These are phyloP conservation scores for Thuja plicata DNA, from an alignment of 83 land plant genomes.

Conservation along the genomic window DNA sequence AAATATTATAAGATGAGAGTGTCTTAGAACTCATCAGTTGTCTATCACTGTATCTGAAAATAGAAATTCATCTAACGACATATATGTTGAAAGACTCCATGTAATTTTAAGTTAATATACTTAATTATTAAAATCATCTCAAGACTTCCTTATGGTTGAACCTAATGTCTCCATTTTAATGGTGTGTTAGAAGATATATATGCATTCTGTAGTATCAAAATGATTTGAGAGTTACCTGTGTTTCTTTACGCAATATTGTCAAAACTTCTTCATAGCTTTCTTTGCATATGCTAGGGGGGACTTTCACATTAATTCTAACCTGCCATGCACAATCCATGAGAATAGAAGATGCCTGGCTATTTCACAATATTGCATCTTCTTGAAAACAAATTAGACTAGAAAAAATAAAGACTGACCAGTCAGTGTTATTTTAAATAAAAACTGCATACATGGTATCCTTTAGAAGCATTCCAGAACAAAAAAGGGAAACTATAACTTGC, in stretches of 20 bases:
- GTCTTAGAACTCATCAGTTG: not conserved
- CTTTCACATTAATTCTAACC: constrained; percentile 15
- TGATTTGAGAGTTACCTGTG: not conserved
- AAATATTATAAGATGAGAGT: not conserved
- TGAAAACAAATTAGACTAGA: constrained; percentile 1
- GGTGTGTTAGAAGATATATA: not conserved
- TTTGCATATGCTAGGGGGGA: constrained; percentile 11
- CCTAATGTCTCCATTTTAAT: not conserved
- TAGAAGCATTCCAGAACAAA: not conserved
- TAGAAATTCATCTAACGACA: not conserved
- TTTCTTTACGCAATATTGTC: not conserved
- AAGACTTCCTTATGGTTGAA: not conserved
- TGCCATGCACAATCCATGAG: constrained; percentile 3
- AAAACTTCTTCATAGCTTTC: constrained; percentile 14
- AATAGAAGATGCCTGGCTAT: not conserved
- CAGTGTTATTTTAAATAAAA: not conserved
- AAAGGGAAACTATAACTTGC: not conserved
- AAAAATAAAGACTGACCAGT: not conserved
- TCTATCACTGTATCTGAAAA: not conserved
- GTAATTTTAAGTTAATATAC: not conserved
- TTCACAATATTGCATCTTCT: constrained; percentile 1
- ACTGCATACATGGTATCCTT: not conserved
- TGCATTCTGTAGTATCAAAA: not conserved
- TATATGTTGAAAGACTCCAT: not conserved
- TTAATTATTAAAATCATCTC: not conserved